phyloP scores from a whole-genome alignment of 306 rosid genomes.

The Prosopis cineraria region DNA sequence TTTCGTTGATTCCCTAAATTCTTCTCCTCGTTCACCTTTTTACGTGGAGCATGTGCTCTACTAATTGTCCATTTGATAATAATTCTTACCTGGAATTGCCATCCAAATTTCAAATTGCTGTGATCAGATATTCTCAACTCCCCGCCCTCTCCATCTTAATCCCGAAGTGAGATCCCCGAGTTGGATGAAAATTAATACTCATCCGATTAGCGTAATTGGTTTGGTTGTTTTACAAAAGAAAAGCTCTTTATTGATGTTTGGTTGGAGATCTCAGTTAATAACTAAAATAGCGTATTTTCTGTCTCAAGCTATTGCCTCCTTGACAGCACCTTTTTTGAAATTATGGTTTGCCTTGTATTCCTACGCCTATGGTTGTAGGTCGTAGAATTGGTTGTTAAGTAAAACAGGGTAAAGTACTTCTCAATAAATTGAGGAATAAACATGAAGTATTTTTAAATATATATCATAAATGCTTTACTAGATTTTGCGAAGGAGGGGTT shows the following conservation, averaged over 20 bases:
- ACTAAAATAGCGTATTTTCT: constrained; percentile 25
- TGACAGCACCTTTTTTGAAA: not conserved
- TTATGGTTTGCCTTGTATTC: not conserved
- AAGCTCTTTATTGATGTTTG: not conserved
- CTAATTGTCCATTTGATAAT: not conserved
- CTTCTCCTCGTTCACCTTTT: not conserved
- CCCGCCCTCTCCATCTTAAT: not conserved
- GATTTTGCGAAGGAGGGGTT: too few species aligned
- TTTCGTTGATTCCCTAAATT: constrained; percentile 6
- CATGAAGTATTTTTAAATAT: too few species aligned
- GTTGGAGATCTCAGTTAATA: constrained; percentile 36
- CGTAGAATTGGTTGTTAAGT: not conserved
- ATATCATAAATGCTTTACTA: too few species aligned
- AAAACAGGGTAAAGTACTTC: too few species aligned
- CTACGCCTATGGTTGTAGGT: not conserved
- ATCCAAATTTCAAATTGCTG: not conserved
- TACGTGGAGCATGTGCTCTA: not conserved
- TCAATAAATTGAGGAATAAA: too few species aligned
- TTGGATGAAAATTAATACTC: not conserved
- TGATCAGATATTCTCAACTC: not conserved
- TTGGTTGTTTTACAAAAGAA: not conserved
- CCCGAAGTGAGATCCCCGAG: not conserved
- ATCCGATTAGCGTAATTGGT: not conserved
- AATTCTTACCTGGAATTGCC: not conserved
- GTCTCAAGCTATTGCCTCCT: not conserved